Conservation (phyloP, 176 grass and related monocot genomes). For the Lolium rigidum region DNA sequence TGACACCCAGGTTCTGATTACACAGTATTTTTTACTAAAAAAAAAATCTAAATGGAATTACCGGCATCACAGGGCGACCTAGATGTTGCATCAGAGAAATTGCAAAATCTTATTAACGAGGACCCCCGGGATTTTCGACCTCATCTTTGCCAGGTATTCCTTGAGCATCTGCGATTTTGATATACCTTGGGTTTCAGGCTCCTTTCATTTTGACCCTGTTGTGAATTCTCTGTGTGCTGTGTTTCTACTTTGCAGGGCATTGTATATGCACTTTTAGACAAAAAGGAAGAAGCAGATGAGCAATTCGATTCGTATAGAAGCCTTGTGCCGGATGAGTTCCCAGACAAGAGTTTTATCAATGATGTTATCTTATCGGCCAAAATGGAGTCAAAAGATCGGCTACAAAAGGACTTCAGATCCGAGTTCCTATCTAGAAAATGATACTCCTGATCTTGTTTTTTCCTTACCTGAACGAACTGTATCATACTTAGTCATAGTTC, state of each 20-base stretch:
- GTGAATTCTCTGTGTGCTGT: background rate
- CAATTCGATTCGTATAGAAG: constrained; percentile 74
- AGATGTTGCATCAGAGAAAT: constrained; percentile 67
- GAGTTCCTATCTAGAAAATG: constrained; percentile 53
- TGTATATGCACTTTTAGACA: constrained; percentile 82
- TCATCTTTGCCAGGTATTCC: constrained; percentile 79
- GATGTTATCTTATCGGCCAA: constrained; percentile 70
- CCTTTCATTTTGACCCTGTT: constrained; percentile 3
- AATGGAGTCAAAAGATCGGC: constrained; percentile 55
- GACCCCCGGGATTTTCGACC: constrained; percentile 87
- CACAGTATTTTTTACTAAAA: background rate
- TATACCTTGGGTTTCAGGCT: constrained; percentile 7
- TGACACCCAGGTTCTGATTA: background rate
- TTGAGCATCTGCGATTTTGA: constrained; percentile 1
- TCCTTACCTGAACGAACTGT: background rate
- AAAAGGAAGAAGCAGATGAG: constrained; percentile 70
- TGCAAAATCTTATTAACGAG: constrained; percentile 76
- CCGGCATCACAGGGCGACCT: constrained; percentile 59
- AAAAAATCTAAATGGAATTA: constrained; percentile 15
- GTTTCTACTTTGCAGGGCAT: constrained; percentile 63
- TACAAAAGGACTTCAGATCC: constrained; percentile 61
- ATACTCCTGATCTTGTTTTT: constrained; percentile 27
- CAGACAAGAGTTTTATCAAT: constrained; percentile 83
- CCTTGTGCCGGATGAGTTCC: constrained; percentile 88
- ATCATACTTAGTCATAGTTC: constrained; percentile 19